Evolutionary conservation across 805 yeast species (phyloP).

Genomic region (Wickerhamomyces queroliae): DNA sequence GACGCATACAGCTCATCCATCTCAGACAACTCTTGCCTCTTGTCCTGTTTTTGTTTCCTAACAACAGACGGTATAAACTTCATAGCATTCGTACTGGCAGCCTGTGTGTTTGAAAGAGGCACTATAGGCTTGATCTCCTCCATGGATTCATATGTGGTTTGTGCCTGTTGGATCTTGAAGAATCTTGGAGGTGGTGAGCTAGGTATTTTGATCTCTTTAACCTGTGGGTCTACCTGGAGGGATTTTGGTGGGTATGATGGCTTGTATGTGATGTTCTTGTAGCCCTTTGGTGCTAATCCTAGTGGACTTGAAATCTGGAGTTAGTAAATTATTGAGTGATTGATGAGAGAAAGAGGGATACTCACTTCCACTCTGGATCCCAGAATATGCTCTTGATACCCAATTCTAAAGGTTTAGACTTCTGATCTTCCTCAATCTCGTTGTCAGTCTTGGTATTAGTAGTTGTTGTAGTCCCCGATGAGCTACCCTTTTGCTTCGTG

Average conservation of each 20-base stretch:
- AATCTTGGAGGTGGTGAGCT: conserved; percentile 14
- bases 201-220: conserved; percentile 27
- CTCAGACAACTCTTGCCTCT: not conserved
- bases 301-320: conserved; percentile 27
- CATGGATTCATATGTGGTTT: not conserved
- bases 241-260: conserved; percentile 22
- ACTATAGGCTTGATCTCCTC: not conserved
- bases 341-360: not conserved
- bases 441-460: conserved; percentile 4
- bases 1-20: conserved; percentile 6
- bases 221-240: conserved; percentile 15
- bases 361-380: conserved; percentile 55
- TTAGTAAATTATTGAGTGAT: conserved; percentile 1
- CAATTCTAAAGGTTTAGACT: conserved; percentile 23
- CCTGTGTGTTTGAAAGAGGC: conserved; percentile 1
- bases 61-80: conserved; percentile 6
- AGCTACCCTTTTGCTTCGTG: conserved; percentile 15
- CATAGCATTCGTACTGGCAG: conserved; percentile 2
- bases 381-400: conserved; percentile 50
- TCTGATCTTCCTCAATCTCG: not conserved
- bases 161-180: conserved; percentile 9
- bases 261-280: conserved; percentile 23
- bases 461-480: not conserved
- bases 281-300: conserved; percentile 44
- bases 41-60: conserved; percentile 1